These are phyloP conservation scores for Brassica hybrid DNA, from an alignment of 441 rosid species.

Conservation along the genomic window DNA sequence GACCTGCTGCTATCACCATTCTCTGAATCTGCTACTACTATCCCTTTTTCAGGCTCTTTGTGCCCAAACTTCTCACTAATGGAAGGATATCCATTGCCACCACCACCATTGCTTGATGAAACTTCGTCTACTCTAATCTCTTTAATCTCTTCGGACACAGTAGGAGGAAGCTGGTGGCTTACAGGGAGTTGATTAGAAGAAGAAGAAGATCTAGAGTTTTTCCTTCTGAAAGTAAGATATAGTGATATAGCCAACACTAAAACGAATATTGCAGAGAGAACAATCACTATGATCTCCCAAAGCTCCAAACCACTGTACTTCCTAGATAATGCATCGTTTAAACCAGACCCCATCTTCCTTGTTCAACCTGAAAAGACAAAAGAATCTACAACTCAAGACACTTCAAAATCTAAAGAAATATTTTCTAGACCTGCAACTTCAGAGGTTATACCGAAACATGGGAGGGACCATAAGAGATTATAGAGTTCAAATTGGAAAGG, in stretches of 20 bases:
- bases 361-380: slow-evolving; percentile 26
- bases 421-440: background rate
- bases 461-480: slow-evolving; percentile 9
- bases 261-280: slow-evolving; percentile 59
- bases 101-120: slow-evolving; percentile 45
- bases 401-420: background rate
- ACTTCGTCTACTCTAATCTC: slow-evolving; percentile 62
- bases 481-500: slow-evolving; percentile 10
- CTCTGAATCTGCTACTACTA: slow-evolving; percentile 40
- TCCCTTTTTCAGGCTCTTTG: slow-evolving; percentile 61
- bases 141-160: slow-evolving; percentile 70
- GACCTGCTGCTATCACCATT: slow-evolving; percentile 61
- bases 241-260: slow-evolving; percentile 62
- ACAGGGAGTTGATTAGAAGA: slow-evolving; percentile 49
- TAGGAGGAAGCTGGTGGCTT: slow-evolving; percentile 47
- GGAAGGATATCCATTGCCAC: slow-evolving; percentile 39
- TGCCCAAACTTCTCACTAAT: slow-evolving; percentile 60
- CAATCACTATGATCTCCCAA: slow-evolving; percentile 78
- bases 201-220: slow-evolving; percentile 51
- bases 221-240: slow-evolving; percentile 76
- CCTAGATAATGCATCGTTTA: slow-evolving; percentile 59
- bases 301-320: slow-evolving; percentile 66
- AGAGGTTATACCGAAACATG: slow-evolving; percentile 18
- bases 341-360: slow-evolving; percentile 66
- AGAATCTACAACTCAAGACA: slow-evolving; percentile 1